Conservation (phyloP, 176 grass and related monocot genomes). For the Musa troglodytarum region DNA sequence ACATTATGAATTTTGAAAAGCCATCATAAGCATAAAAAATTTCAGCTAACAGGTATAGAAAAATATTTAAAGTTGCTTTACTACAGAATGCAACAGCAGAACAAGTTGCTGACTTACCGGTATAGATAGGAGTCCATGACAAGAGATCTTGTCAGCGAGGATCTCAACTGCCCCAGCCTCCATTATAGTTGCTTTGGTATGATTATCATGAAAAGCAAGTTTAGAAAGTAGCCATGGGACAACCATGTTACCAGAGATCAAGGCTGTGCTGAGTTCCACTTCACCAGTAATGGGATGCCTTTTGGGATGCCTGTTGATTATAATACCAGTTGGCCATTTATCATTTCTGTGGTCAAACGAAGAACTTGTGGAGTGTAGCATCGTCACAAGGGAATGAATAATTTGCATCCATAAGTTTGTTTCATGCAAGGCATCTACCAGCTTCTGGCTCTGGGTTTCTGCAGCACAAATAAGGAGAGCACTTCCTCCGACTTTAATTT, state of each 20-base stretch:
- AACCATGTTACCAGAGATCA: constrained; percentile 93
- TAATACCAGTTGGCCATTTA: constrained; percentile 70
- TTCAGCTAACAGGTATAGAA: background rate
- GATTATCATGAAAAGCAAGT: constrained; percentile 65
- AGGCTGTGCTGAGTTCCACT: constrained; percentile 44
- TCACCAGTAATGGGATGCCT: constrained; percentile 43
- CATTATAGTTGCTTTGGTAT: constrained; percentile 59
- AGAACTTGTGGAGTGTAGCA: constrained; percentile 66
- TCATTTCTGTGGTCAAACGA: constrained; percentile 42
- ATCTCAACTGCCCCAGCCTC: constrained; percentile 77
- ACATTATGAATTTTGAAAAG: background rate
- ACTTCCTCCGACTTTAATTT: constrained; percentile 82
- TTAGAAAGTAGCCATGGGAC: constrained; percentile 81
- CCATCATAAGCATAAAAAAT: background rate
- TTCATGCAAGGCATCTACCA: constrained; percentile 66
- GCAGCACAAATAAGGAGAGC: constrained; percentile 87
- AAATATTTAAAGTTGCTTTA: background rate
- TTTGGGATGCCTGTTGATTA: constrained; percentile 60
- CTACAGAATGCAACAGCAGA: background rate
- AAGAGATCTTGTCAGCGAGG: constrained; percentile 80
- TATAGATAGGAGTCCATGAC: constrained; percentile 74
- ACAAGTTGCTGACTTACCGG: constrained; percentile 36
- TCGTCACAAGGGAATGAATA: constrained; percentile 75
- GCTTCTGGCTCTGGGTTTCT: constrained; percentile 67
- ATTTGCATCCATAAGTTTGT: constrained; percentile 59